A percentile compares a stretch with the other conserved stretches of the same genome.
These are phyloP conservation scores for Apiospora aurea DNA, from an alignment of 2,329 filamentous ascomycete genomes.

Conservation along the genomic window DNA sequence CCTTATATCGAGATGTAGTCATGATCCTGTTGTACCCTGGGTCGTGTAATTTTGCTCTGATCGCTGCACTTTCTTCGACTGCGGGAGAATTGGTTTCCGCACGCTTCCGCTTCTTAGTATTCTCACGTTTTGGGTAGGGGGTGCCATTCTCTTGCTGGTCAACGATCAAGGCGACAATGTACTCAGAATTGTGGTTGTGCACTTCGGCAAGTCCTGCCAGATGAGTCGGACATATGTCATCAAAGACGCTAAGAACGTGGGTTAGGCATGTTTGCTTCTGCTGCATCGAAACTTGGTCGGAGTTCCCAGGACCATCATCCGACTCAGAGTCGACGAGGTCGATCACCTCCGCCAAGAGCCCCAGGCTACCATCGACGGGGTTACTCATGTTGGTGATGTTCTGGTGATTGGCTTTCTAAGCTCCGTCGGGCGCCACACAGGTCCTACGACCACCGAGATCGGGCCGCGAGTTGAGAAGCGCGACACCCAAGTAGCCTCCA, in stretches of 20 bases:
- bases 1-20: constrained; percentile 28
- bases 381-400: not conserved
- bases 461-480: not conserved
- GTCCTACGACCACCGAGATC: not conserved
- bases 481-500: not conserved
- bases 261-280: constrained; percentile 37
- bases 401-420: not conserved
- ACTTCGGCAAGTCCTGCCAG: constrained; percentile 40
- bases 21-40: constrained; percentile 24
- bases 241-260: constrained; percentile 47
- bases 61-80: constrained; percentile 26
- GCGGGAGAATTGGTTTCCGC: constrained; percentile 32
- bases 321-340: not conserved
- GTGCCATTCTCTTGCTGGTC: constrained; percentile 48
- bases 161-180: constrained; percentile 48
- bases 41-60: constrained; percentile 32
- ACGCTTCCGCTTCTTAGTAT: constrained; percentile 52
- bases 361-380: not conserved
- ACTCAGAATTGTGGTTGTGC: constrained; percentile 39
- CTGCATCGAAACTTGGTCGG: not conserved
- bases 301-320: not conserved
- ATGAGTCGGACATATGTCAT: constrained; percentile 52
- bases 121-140: constrained; percentile 44
- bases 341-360: not conserved
- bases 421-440: not conserved